phyloP scores from a whole-genome alignment of 2,329 filamentous ascomycete species.

The Nemania abortiva region DNA sequence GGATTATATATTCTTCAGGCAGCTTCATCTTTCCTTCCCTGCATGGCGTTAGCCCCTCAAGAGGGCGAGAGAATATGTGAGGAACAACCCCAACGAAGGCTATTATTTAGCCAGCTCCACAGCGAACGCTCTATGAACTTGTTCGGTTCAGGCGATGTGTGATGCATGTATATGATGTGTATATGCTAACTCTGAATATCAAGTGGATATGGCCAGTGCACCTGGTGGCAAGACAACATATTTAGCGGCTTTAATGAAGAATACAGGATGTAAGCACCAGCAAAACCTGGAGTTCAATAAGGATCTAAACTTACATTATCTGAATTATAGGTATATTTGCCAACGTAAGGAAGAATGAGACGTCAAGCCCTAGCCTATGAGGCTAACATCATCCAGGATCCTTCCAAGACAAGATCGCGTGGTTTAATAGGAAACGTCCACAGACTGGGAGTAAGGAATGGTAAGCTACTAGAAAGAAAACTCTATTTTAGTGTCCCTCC shows the following conservation, averaged over 20 bases:
- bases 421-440: slow-evolving; percentile 98
- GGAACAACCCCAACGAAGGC: neutral
- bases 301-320: too few relatives aligned
- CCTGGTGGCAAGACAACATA: slow-evolving; percentile 97
- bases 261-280: slow-evolving; percentile 76
- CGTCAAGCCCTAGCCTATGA: neutral
- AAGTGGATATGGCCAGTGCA: slow-evolving; percentile 89
- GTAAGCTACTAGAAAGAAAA: slow-evolving; percentile 20
- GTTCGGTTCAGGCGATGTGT: neutral
- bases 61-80: slow-evolving; percentile 82
- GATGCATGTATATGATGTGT: neutral
- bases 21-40: slow-evolving; percentile 94
- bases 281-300: too few relatives aligned
- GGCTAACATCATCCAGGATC: slow-evolving; percentile 64
- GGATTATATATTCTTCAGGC: slow-evolving; percentile 99
- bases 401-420: slow-evolving; percentile 91
- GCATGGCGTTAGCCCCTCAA: slow-evolving; percentile 96
- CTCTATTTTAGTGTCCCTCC: neutral
- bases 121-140: slow-evolving; percentile 58
- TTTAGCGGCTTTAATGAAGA: slow-evolving; percentile 96
- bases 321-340: slow-evolving; percentile 73
- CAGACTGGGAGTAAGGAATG: slow-evolving; percentile 89
- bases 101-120: neutral
- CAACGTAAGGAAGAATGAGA: slow-evolving; percentile 62
- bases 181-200: slow-evolving; percentile 18